Evolutionary conservation across 768 basidiomycete genomes (phyloP).

Genomic region (Naganishia vaughanmartiniae): DNA sequence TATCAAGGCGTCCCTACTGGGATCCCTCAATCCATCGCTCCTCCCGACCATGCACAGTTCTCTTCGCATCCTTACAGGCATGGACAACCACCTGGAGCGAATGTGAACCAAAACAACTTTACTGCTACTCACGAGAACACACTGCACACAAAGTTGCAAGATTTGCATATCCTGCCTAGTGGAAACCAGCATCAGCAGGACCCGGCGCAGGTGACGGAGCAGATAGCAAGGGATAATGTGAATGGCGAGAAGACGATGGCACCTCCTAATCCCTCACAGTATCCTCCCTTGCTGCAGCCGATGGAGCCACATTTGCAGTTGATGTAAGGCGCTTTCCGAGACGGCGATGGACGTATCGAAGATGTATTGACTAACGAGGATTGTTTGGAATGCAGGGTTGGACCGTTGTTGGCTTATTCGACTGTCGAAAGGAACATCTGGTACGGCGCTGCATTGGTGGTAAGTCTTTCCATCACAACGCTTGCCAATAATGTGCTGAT

Average conservation of each 20-base stretch:
- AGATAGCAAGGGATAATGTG: conserved; percentile 5
- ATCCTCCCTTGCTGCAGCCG: conserved; percentile 19
- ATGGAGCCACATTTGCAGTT: conserved; percentile 81
- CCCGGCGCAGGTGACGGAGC: conserved; percentile 6
- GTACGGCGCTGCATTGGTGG: conserved; percentile 82
- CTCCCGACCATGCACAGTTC: conserved; percentile 1
- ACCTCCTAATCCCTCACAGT: conserved; percentile 21
- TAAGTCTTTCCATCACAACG: conserved; percentile 57
- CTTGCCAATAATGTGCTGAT: conserved; percentile 49
- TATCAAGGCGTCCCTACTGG: background rate
- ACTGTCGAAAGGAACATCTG: conserved; percentile 78
- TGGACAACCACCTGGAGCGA: conserved; percentile 10
- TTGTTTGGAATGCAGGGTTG: conserved; percentile 58
- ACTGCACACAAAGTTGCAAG: conserved; percentile 1
- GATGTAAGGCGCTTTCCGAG: conserved; percentile 56
- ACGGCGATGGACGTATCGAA: background rate
- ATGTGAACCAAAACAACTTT: background rate
- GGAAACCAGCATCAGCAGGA: background rate
- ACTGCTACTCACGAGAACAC: conserved; percentile 22
- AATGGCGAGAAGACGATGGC: conserved; percentile 12
- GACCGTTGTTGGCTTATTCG: conserved; percentile 84
- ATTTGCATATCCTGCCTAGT: conserved; percentile 3
- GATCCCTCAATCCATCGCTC: background rate
- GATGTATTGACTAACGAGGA: background rate
- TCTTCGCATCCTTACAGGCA: background rate